phyloP scores from a whole-genome alignment of 2,329 filamentous ascomycete species.

The Lachnellula subtilissima region DNA sequence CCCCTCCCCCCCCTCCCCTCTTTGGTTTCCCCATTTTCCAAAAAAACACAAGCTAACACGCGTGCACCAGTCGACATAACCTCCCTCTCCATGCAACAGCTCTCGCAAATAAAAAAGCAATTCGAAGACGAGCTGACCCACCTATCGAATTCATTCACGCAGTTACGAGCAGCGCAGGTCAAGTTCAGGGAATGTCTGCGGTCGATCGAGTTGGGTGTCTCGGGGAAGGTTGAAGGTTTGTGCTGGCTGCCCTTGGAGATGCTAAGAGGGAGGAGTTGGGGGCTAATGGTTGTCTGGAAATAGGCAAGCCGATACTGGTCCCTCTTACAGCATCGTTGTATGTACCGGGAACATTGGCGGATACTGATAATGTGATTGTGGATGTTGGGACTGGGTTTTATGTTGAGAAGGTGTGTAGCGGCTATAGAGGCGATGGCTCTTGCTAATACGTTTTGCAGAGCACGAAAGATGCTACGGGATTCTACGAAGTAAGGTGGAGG shows the following conservation, averaged over 20 bases:
- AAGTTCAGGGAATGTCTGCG: constrained; percentile 89
- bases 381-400: constrained; percentile 94
- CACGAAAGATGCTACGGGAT: constrained; percentile 56
- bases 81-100: constrained; percentile 75
- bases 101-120: constrained; percentile 89
- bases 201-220: constrained; percentile 62
- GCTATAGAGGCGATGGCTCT: too few species aligned
- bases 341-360: constrained; percentile 75
- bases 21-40: not conserved
- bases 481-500: constrained; percentile 67
- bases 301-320: constrained; percentile 67
- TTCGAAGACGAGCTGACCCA: constrained; percentile 95
- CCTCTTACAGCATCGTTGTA: constrained; percentile 93
- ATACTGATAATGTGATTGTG: constrained; percentile 74
- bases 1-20: not conserved
- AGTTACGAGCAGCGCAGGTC: constrained; percentile 81
- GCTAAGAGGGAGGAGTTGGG: not conserved
- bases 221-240: constrained; percentile 32
- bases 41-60: not conserved
- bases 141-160: constrained; percentile 82
- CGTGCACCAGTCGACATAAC: constrained; percentile 58
- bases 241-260: not conserved
- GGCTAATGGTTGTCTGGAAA: constrained; percentile 6
- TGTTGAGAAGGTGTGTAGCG: constrained; percentile 70
- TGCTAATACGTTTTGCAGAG: constrained; percentile 34